Conservation (phyloP, 1,139 yeast genomes). For the Yamadazyma spencermartinsiae region DNA sequence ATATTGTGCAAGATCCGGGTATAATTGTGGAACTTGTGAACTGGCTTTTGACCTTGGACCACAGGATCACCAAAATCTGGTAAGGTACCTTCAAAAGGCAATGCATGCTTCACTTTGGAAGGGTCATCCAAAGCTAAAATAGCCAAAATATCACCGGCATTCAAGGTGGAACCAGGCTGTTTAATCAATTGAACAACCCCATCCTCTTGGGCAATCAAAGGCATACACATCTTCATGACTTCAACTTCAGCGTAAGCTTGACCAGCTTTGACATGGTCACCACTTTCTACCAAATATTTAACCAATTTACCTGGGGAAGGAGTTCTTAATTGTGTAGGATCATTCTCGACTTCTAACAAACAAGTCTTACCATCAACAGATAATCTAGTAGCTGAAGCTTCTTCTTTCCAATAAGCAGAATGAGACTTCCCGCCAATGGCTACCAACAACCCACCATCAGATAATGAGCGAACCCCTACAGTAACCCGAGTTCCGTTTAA, state of each 20-base stretch:
- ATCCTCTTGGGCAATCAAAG: conserved; percentile 85
- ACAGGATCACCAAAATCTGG: conserved; percentile 86
- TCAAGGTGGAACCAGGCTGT: conserved; percentile 97
- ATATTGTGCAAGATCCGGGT: conserved; percentile 70
- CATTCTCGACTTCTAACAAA: conserved; percentile 88
- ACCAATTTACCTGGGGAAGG: conserved; percentile 99
- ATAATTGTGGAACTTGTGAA: conserved; percentile 65
- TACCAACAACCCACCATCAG: conserved; percentile 92
- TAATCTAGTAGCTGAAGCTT: conserved; percentile 92
- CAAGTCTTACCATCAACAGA: conserved; percentile 96
- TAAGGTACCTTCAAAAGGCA: conserved; percentile 91
- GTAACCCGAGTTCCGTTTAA: conserved; percentile 90
- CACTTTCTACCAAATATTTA: conserved; percentile 89
- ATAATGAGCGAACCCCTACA: conserved; percentile 80
- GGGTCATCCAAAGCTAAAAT: conserved; percentile 95
- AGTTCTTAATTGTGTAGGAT: conserved; percentile 96
- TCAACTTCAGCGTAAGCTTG: conserved; percentile 98
- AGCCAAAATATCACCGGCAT: conserved; percentile 96
- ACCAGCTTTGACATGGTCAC: conserved; percentile 89
- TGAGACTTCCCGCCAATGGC: conserved; percentile 92
- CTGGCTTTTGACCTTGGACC: conserved; percentile 80
- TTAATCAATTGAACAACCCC: conserved; percentile 91
- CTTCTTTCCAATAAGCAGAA: conserved; percentile 96
- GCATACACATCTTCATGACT: conserved; percentile 99
- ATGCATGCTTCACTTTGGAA: conserved; percentile 93